Evolutionary conservation across 2,329 filamentous ascomycete genomes (phyloP).

Genomic region (Chrysosporium keratinophilum): DNA sequence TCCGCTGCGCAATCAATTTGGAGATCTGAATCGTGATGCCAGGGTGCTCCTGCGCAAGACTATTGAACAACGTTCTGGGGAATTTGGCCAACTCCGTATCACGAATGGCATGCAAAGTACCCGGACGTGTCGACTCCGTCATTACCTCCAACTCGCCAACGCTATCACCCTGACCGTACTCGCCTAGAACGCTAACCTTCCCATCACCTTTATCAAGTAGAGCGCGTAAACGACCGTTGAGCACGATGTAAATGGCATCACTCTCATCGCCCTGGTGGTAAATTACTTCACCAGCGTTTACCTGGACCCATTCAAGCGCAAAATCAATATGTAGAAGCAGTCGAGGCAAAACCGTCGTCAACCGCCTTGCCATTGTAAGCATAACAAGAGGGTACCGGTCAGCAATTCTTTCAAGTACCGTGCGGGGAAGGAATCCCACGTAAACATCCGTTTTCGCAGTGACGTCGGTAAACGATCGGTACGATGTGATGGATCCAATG

Average conservation of each 20-base stretch:
- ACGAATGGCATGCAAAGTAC: conserved; percentile 87
- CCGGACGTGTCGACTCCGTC: conserved; percentile 83
- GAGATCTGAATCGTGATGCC: conserved; percentile 99
- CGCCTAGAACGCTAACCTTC: conserved; percentile 73
- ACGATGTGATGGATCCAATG: conserved; percentile 85
- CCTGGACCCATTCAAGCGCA: conserved; percentile 94
- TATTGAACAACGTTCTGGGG: conserved; percentile 92
- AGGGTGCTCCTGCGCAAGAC: conserved; percentile 88
- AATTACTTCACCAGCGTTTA: conserved; percentile 87
- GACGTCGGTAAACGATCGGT: conserved; percentile 91
- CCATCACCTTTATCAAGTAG: conserved; percentile 74
- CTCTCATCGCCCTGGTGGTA: conserved; percentile 92
- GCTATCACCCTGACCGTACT: conserved; percentile 94
- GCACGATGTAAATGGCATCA: conserved; percentile 94
- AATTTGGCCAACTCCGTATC: conserved; percentile 96
- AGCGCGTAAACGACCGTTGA: conserved; percentile 80
- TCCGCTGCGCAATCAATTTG: conserved; percentile 92
- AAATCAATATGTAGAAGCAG: conserved; percentile 96
- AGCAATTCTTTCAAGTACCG: conserved; percentile 79
- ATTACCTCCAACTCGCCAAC: conserved; percentile 94
- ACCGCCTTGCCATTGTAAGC: conserved; percentile 86
- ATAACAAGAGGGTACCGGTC: conserved; percentile 87
- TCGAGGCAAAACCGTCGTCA: conserved; percentile 79
- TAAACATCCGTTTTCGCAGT: conserved; percentile 97
- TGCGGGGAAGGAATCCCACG: conserved; percentile 82